Evolutionary conservation across 228 moss, liverwort and hornwort genomes (phyloP).

Genomic region (Sphagnum fallax): DNA sequence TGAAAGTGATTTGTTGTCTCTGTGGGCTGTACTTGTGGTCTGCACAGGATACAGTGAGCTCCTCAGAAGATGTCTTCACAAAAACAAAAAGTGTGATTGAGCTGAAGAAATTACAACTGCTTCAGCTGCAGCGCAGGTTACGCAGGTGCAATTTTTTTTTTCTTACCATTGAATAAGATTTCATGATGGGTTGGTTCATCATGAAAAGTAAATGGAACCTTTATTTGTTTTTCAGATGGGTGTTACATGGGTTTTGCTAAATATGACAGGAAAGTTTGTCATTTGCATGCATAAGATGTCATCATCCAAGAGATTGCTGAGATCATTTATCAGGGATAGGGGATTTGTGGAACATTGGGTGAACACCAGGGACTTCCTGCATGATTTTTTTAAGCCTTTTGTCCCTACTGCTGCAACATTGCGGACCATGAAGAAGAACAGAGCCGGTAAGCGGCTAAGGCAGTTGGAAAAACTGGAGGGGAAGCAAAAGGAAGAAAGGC

Average conservation of each 20-base stretch:
- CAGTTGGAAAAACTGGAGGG: slow-evolving; percentile 93
- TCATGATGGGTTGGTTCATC: no score
- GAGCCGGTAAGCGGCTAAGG: slow-evolving; percentile 82
- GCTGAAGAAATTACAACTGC: slow-evolving; percentile 86
- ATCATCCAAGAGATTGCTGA: no score
- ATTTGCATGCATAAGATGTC: no score
- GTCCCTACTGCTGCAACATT: slow-evolving; percentile 59
- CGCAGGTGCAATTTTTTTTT: slow-evolving; percentile 48
- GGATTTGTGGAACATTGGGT: no score
- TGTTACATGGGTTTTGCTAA: not conserved
- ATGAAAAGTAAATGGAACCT: no score
- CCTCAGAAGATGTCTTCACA: slow-evolving; percentile 76
- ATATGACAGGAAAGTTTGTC: no score
- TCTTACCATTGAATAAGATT: no score
- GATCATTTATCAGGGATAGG: no score
- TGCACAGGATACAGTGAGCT: slow-evolving; percentile 74
- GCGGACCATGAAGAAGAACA: slow-evolving; percentile 77
- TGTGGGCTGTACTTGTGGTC: not conserved
- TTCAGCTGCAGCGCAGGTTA: slow-evolving; percentile 73
- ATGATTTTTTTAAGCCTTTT: slow-evolving; percentile 87
- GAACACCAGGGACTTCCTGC: slow-evolving; percentile 66
- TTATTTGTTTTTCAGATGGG: not conserved
- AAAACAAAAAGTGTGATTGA: slow-evolving; percentile 98
- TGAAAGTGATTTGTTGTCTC: not conserved
- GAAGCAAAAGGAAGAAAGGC: slow-evolving; percentile 97